Percentiles rank a stretch among this genome's conserved stretches.
Evolutionary conservation across 108 stramenopile genomes (phyloP).

Genomic region (Nitzschia inconspicua): DNA sequence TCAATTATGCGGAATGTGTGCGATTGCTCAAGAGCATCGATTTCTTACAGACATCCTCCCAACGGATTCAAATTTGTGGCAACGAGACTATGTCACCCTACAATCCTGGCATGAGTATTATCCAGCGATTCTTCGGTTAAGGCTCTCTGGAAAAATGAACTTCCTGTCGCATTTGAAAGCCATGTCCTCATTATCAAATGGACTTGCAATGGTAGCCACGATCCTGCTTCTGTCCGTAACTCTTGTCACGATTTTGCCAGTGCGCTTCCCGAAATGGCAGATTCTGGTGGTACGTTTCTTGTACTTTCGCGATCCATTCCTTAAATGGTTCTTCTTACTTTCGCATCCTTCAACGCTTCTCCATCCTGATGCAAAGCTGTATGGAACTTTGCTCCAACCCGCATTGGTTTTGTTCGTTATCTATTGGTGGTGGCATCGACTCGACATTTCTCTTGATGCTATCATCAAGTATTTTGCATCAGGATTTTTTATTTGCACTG

Average conservation of each 20-base stretch:
- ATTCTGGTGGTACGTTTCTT: constrained; percentile 4
- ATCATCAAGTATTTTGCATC: constrained; percentile 76
- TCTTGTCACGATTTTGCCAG: not conserved
- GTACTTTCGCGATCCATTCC: too few relatives aligned
- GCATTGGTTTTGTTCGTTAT: constrained; percentile 39
- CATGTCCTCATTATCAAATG: not conserved
- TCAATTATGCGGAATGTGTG: constrained; percentile 77
- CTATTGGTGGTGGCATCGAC: constrained; percentile 37
- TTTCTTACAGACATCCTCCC: constrained; percentile 52
- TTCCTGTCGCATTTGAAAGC: not conserved
- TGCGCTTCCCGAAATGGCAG: constrained; percentile 12
- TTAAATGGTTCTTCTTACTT: too few relatives aligned
- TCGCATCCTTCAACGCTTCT: too few relatives aligned
- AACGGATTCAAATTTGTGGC: constrained; percentile 27
- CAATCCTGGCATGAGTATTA: constrained; percentile 66
- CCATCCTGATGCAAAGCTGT: not conserved
- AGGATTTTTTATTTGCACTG: constrained; percentile 68
- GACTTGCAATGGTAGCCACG: too few relatives aligned
- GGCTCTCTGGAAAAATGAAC: not conserved
- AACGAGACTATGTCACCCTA: constrained; percentile 78
- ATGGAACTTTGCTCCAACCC: constrained; percentile 7
- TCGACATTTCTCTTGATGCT: constrained; percentile 72
- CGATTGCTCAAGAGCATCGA: constrained; percentile 76
- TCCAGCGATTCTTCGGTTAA: constrained; percentile 31
- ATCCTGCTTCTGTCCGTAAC: constrained; percentile 1